Conservation (phyloP, 1,284 basidiomycete genomes). For the Uromyces viciae-fabae region DNA sequence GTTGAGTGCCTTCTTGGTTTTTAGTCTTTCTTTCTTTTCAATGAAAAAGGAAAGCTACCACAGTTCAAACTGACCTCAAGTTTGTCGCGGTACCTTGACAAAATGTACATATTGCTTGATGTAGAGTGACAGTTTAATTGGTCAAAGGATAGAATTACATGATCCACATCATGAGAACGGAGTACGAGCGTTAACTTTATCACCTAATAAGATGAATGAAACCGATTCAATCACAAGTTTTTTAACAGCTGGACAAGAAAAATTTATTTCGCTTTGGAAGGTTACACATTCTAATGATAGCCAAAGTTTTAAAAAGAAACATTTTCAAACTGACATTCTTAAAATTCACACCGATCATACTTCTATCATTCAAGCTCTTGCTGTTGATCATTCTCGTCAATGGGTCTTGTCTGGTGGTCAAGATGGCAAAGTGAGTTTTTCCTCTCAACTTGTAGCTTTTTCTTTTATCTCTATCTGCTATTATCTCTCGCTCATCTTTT, state of each 20-base stretch:
- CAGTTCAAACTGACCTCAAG: not conserved
- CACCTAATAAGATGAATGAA: not conserved
- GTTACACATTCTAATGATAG: not conserved
- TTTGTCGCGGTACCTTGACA: not conserved
- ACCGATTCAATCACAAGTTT: no score
- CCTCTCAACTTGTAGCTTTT: not conserved
- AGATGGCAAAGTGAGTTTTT: slow-evolving; percentile 22
- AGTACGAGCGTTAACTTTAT: slow-evolving; percentile 27
- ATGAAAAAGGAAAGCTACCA: no score
- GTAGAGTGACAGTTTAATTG: slow-evolving; percentile 1
- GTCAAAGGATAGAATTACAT: not conserved
- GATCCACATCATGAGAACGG: slow-evolving; percentile 34
- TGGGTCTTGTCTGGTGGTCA: slow-evolving; percentile 8
- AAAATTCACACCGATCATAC: not conserved
- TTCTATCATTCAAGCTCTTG: not conserved
- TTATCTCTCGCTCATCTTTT: not conserved
- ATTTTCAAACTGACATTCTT: not conserved
- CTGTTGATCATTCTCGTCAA: not conserved
- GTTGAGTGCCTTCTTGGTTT: slow-evolving; percentile 4
- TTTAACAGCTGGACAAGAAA: slow-evolving; percentile 32
- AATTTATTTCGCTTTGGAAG: slow-evolving; percentile 21
- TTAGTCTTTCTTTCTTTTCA: not conserved
- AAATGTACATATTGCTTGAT: not conserved
- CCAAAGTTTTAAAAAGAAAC: not conserved
- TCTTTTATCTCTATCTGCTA: not conserved